Base-by-base conservation (phyloP, 106 monocot genomes). In the Dioscorea dumetorum region DNA sequence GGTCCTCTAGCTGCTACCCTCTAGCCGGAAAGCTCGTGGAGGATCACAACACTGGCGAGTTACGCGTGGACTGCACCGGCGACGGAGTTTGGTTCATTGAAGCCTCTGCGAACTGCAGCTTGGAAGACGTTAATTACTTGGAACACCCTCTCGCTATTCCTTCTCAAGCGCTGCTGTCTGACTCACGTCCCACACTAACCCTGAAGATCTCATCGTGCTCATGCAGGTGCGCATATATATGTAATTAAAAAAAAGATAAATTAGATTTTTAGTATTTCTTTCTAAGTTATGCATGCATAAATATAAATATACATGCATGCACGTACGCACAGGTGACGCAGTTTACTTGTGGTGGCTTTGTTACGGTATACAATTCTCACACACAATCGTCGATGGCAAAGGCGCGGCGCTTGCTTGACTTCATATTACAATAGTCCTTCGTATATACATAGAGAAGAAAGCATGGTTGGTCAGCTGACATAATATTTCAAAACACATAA, bases 11-110 rank as follows among this genome's bases (percentile, higher is more conserved):
- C n/a, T n/a, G n/a, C n/a, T 49, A 65, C 48, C 64, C 64, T 22
- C 2, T 65, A 2, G 69, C 74, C 24, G 79, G 79, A 17, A 53
- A 70, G 64, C 63, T 80, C 49, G 74, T 61, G 2, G 70, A 70
- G 58, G 74, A 69, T 58, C 58, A 64, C 3, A 35, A 12, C 35
- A 56, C 57, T 4, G 79, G 70, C n/a, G 63, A 57, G 18, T 67
- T 69, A 22, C 63, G 63, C 33, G 65, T 80, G 4, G 74, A 69
- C 15, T 80, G 79, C 74, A 74, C 79, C 24, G 74, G 70, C 9
- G 59, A 80, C 12, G 79, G 79, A 4, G 33, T 80, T 3, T 23
- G 19, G 59, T 59, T 59, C 59, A 21, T 59, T 22, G 59, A 59
- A 1, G 59, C 59, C 22, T n/a, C 57, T 15, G 65, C 74, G 17